Conservation (phyloP, 768 basidiomycete genomes). For the Agaricus subrufescens region DNA sequence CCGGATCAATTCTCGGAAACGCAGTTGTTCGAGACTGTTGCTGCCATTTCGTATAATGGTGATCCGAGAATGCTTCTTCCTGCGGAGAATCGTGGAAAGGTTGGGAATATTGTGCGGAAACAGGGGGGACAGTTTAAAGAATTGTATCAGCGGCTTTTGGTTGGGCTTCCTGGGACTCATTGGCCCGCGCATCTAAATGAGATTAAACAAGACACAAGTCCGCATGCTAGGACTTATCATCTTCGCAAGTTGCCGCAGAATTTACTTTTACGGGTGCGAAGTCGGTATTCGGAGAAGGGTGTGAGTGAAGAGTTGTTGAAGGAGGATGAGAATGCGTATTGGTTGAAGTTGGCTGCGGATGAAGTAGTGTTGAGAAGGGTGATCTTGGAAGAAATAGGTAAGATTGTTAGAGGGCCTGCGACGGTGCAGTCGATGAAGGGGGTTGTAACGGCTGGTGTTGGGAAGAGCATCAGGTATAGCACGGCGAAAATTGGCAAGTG, state of each 20-base stretch:
- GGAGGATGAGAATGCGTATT: constrained; percentile 71
- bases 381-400: constrained; percentile 60
- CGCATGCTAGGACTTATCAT: constrained; percentile 67
- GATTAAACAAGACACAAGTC: constrained; percentile 72
- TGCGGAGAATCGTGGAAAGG: constrained; percentile 91
- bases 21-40: constrained; percentile 80
- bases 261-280: constrained; percentile 53
- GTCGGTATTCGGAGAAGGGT: constrained; percentile 37
- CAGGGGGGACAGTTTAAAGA: constrained; percentile 83
- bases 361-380: constrained; percentile 51
- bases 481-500: constrained; percentile 82
- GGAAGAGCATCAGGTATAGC: constrained; percentile 74
- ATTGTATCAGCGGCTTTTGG: constrained; percentile 76
- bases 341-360: constrained; percentile 68
- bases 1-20: constrained; percentile 79
- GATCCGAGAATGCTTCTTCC: constrained; percentile 94
- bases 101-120: constrained; percentile 85
- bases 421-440: constrained; percentile 85
- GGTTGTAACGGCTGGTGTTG: constrained; percentile 73
- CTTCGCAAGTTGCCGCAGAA: constrained; percentile 74
- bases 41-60: constrained; percentile 81
- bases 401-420: constrained; percentile 80
- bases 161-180: constrained; percentile 75
- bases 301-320: constrained; percentile 32
- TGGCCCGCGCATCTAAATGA: constrained; percentile 49